Conservation (phyloP, 208 protist species). For the Leishmania braziliensis region DNA sequence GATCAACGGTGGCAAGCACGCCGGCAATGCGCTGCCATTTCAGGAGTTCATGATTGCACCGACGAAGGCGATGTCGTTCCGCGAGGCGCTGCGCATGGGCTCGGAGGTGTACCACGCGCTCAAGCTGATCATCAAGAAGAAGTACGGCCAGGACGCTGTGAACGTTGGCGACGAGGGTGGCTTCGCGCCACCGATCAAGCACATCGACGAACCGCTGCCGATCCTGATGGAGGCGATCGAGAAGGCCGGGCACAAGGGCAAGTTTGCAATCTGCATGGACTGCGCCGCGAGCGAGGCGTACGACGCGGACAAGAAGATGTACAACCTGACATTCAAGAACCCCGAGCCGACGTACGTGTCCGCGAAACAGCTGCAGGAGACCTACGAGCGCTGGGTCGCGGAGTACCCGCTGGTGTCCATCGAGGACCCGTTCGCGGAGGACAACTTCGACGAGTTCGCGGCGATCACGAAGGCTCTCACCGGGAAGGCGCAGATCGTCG, state of each 20-base stretch:
- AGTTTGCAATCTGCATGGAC: conserved; percentile 99
- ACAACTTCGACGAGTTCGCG: conserved; percentile 96
- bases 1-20: conserved; percentile 99
- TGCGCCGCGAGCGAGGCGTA: conserved; percentile 99
- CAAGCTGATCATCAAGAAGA: conserved; percentile 96
- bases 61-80: conserved; percentile 94
- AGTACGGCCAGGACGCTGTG: conserved; percentile 96
- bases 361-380: conserved; percentile 82
- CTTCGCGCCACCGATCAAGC: conserved; percentile 96
- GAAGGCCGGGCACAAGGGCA: conserved; percentile 93
- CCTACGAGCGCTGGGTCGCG: conserved; percentile 91
- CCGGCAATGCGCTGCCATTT: conserved; percentile 95
- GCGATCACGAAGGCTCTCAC: conserved; percentile 76
- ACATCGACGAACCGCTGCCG: conserved; percentile 96
- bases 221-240: conserved; percentile 97
- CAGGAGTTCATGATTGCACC: conserved; percentile 99
- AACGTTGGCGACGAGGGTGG: conserved; percentile 99
- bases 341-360: conserved; percentile 74
- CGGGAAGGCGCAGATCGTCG: conserved; percentile 95
- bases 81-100: conserved; percentile 96
- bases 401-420: conserved; percentile 98
- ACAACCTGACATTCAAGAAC: conserved; percentile 98
- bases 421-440: conserved; percentile 99
- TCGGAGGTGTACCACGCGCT: conserved; percentile 98
- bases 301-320: conserved; percentile 90